These are phyloP conservation scores for Leishmania tropica DNA, from an alignment of 208 protist genomes.

Conservation along the genomic window DNA sequence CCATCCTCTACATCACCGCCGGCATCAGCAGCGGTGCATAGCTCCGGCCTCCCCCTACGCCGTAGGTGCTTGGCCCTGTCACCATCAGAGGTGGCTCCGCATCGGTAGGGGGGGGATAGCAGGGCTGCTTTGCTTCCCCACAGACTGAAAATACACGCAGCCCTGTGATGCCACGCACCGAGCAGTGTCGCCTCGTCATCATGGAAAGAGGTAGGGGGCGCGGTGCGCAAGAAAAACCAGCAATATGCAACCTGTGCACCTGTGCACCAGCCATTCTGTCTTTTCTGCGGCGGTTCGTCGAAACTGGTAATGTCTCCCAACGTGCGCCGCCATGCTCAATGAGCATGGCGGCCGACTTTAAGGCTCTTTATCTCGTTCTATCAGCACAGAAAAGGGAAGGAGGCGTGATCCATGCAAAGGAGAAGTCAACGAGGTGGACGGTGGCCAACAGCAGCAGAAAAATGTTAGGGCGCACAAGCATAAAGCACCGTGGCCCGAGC, in stretches of 20 bases:
- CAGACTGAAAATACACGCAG: neutral
- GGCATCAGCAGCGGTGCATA: neutral
- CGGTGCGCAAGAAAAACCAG: neutral
- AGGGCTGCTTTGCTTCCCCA: neutral
- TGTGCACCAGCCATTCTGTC: no score
- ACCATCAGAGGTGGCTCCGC: neutral
- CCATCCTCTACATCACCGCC: neutral
- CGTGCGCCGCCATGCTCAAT: neutral
- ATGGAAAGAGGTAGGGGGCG: neutral
- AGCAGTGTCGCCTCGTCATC: neutral
- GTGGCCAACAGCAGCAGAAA: neutral
- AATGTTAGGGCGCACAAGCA: neutral
- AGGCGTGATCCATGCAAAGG: neutral
- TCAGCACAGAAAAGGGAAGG: neutral
- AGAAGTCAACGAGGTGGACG: neutral
- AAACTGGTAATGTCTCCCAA: neutral
- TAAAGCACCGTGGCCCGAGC: neutral
- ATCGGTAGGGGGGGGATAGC: neutral
- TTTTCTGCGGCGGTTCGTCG: neutral
- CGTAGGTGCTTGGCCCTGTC: neutral
- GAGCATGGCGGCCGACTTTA: neutral
- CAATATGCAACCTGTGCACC: neutral
- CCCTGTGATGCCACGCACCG: neutral
- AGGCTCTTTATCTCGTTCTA: neutral
- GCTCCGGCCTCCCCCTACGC: neutral